phyloP scores from a whole-genome alignment of 2,329 filamentous ascomycete species.

The Fusarium albidum region DNA sequence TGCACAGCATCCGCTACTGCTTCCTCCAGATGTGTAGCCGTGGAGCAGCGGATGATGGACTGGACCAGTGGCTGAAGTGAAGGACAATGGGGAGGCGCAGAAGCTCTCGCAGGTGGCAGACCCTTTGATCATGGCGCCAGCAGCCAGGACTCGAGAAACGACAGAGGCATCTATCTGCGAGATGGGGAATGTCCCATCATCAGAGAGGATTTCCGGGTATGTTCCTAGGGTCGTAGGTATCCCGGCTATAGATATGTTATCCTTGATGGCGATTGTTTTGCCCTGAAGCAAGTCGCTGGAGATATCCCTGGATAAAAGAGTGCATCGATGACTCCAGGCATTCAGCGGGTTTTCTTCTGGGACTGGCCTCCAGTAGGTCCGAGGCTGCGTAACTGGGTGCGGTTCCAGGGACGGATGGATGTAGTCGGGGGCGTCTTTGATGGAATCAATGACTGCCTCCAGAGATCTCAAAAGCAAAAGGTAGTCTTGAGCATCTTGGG shows the following conservation, averaged over 20 bases:
- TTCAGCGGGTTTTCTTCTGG: constrained; percentile 43
- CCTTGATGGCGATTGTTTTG: constrained; percentile 38
- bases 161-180: constrained; percentile 31
- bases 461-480: constrained; percentile 37
- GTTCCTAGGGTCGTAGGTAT: constrained; percentile 39
- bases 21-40: constrained; percentile 41
- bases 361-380: constrained; percentile 34
- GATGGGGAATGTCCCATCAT: constrained; percentile 21
- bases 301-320: constrained; percentile 23
- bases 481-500: constrained; percentile 41
- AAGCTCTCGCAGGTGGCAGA: constrained; percentile 43
- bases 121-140: constrained; percentile 39
- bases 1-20: constrained; percentile 43
- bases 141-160: constrained; percentile 37
- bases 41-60: constrained; percentile 40
- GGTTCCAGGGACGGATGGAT: constrained; percentile 36
- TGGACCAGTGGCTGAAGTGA: constrained; percentile 40
- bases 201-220: constrained; percentile 9
- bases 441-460: constrained; percentile 38
- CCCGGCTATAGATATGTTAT: constrained; percentile 42
- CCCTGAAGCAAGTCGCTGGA: constrained; percentile 22
- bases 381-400: constrained; percentile 5
- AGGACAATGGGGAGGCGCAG: constrained; percentile 41
- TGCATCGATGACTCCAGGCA: constrained; percentile 46
- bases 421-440: constrained; percentile 41